A percentile compares a stretch with the other conserved stretches of the same genome.
Evolutionary conservation across 2,329 filamentous ascomycete genomes (phyloP).

Genomic region (Tympanopsis confertula): DNA sequence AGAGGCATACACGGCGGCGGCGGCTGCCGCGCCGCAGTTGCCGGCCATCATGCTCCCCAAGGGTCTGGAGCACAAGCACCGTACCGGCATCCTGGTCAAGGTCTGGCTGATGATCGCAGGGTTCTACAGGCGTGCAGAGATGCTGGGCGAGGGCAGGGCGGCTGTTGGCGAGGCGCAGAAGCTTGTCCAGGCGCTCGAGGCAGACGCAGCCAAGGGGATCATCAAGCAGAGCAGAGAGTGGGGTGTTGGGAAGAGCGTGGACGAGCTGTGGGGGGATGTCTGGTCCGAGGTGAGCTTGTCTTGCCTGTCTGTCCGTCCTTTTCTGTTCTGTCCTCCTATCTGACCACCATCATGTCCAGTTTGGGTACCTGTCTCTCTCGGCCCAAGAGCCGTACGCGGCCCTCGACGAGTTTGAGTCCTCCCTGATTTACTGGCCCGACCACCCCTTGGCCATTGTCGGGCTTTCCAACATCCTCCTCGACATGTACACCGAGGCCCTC

Average conservation of each 20-base stretch:
- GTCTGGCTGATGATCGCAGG: constrained; percentile 86
- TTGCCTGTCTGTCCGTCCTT: neutral
- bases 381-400: constrained; percentile 56
- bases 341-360: constrained; percentile 25
- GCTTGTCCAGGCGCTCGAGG: constrained; percentile 61
- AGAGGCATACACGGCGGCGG: no score
- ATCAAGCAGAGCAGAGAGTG: constrained; percentile 57
- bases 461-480: constrained; percentile 73
- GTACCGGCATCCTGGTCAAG: constrained; percentile 49
- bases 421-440: constrained; percentile 67
- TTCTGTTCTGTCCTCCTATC: neutral
- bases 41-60: constrained; percentile 42
- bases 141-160: constrained; percentile 69
- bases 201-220: constrained; percentile 48
- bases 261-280: constrained; percentile 76
- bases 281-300: constrained; percentile 58
- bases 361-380: constrained; percentile 54
- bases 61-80: constrained; percentile 36
- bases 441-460: constrained; percentile 73
- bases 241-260: constrained; percentile 70
- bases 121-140: constrained; percentile 71
- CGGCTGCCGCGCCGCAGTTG: constrained; percentile 27
- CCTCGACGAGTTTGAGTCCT: constrained; percentile 68
- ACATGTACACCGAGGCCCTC: constrained; percentile 65
- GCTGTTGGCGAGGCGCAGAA: constrained; percentile 74